These are phyloP conservation scores for Diaporthe caulivora DNA, from an alignment of 2,329 filamentous ascomycete genomes.

Conservation along the genomic window DNA sequence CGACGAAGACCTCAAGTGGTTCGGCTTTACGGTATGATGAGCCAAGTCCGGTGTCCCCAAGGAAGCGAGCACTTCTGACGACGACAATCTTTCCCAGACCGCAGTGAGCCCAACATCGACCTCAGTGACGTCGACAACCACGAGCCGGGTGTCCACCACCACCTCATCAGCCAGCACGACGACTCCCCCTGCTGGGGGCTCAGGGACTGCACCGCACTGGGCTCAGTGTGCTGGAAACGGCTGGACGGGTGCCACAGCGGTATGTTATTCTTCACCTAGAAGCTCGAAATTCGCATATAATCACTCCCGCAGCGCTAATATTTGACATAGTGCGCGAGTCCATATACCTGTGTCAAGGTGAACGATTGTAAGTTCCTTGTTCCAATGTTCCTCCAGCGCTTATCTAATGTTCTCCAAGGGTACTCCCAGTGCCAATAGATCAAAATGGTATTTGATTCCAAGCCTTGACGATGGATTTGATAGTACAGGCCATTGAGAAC, in stretches of 20 bases:
- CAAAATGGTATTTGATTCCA: no score
- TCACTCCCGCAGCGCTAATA: not conserved
- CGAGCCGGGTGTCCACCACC: not conserved
- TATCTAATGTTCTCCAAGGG: not conserved
- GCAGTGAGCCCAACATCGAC: not conserved
- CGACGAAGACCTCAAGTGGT: conserved; percentile 14
- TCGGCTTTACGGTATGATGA: not conserved
- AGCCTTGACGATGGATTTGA: no score
- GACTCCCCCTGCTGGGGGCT: not conserved
- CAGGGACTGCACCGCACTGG: not conserved
- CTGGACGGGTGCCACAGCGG: not conserved
- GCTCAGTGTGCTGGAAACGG: not conserved
- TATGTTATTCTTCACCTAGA: not conserved
- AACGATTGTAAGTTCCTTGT: not conserved
- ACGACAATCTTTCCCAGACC: not conserved
- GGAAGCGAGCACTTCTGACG: not conserved
- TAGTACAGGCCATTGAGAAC: no score
- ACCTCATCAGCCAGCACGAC: conserved; percentile 12
- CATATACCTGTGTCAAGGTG: conserved; percentile 4
- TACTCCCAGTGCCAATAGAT: conserved; percentile 5
- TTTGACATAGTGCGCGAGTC: not conserved
- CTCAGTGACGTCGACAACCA: not conserved
- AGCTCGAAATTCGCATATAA: not conserved
- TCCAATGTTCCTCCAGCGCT: not conserved
- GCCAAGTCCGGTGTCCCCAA: not conserved